Conservation (phyloP, 176 grass and related monocot species). For the Carex cristatella region DNA sequence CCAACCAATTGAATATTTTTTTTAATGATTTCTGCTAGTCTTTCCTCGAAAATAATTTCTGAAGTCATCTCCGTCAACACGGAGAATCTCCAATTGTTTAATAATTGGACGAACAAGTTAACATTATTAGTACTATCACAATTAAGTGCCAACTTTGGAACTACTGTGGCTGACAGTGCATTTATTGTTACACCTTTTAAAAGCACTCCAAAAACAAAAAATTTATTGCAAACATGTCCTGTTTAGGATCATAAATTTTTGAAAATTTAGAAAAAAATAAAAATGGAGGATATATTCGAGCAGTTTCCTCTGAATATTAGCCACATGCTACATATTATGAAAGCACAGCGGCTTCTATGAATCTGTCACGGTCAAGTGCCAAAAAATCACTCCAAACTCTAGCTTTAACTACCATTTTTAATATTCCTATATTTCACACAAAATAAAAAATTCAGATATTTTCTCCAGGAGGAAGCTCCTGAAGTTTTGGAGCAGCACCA, state of each 20-base stretch:
- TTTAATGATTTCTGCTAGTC: too few species aligned
- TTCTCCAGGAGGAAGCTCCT: conserved; percentile 74
- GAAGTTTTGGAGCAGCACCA: conserved; percentile 49
- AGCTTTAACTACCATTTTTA: neutral
- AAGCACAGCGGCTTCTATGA: neutral
- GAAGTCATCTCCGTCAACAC: neutral
- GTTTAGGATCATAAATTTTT: neutral
- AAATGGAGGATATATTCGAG: neutral
- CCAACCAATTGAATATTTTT: neutral
- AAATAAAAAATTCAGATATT: conserved; percentile 24
- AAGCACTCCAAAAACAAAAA: neutral
- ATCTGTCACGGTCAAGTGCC: neutral
- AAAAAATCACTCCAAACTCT: neutral
- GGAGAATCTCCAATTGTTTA: neutral
- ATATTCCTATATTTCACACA: neutral
- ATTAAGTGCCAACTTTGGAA: neutral
- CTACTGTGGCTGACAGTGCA: too few species aligned
- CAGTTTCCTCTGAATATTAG: too few species aligned
- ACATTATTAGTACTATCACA: neutral
- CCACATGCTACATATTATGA: neutral
- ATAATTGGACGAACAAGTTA: neutral
- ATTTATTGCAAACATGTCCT: neutral
- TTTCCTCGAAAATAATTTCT: neutral
- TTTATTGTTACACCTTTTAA: neutral
- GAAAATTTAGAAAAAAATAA: neutral